Evolutionary conservation across 768 basidiomycete species (phyloP).

Genomic region (Mycena galopus): DNA sequence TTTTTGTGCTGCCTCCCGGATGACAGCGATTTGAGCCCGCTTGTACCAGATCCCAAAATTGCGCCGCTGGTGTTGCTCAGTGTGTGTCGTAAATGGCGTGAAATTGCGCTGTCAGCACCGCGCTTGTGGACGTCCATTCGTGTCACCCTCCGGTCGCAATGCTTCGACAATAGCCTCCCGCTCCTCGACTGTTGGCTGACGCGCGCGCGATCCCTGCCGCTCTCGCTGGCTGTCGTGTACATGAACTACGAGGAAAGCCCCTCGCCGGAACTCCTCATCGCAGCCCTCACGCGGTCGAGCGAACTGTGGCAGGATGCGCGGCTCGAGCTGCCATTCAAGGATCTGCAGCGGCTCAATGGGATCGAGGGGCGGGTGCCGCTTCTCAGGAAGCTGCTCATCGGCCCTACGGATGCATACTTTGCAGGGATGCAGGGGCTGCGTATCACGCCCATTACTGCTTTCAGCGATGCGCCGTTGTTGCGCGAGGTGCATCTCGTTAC

Average conservation of each 20-base stretch:
- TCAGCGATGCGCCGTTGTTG: conserved; percentile 22
- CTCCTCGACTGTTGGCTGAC: conserved; percentile 26
- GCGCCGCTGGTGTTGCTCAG: conserved; percentile 19
- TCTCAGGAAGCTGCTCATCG: conserved; percentile 25
- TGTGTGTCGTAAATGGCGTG: conserved; percentile 18
- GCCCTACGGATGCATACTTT: conserved; percentile 20
- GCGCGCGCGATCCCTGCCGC: conserved; percentile 14
- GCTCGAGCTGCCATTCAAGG: conserved; percentile 31
- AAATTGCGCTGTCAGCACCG: conserved; percentile 20
- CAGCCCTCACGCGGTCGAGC: conserved; percentile 12
- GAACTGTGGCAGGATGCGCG: conserved; percentile 27
- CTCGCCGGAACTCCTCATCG: conserved; percentile 12
- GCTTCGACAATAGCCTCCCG: conserved; percentile 18
- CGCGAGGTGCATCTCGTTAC: conserved; percentile 32
- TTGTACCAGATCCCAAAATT: conserved; percentile 5
- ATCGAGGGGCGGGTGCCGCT: conserved; percentile 24
- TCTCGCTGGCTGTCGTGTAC: conserved; percentile 25
- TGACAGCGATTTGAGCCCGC: neutral
- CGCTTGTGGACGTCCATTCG: conserved; percentile 20
- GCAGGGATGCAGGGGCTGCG: conserved; percentile 25
- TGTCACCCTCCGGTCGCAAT: conserved; percentile 12
- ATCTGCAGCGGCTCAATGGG: conserved; percentile 23
- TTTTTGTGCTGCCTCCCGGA: conserved; percentile 24
- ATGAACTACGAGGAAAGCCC: conserved; percentile 25
- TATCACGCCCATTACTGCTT: conserved; percentile 24